Conservation (phyloP, 352 stramenopile species). For the Globisporangium spinosum region DNA sequence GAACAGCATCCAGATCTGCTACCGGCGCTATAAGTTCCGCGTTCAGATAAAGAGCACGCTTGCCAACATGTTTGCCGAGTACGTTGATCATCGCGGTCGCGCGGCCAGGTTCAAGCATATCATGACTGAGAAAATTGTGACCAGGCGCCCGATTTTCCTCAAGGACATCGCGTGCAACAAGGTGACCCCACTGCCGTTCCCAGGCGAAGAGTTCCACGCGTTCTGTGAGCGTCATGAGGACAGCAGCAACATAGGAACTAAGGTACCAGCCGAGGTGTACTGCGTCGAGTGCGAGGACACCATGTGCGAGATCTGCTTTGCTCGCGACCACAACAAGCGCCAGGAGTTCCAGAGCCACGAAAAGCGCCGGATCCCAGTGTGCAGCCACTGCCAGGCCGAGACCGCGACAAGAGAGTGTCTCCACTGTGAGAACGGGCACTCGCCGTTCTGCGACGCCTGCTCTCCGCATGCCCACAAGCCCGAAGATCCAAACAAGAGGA, state of each 20-base stretch:
- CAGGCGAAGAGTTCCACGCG: slow-evolving; percentile 61
- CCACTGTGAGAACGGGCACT: slow-evolving; percentile 57
- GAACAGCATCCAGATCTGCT: slow-evolving; percentile 40
- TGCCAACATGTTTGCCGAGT: slow-evolving; percentile 59
- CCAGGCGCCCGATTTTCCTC: slow-evolving; percentile 47
- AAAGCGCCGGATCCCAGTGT: slow-evolving; percentile 33
- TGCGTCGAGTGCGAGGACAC: slow-evolving; percentile 69
- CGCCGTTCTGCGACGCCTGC: slow-evolving; percentile 66
- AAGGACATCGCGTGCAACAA: slow-evolving; percentile 36
- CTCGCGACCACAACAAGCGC: slow-evolving; percentile 52
- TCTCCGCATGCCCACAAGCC: slow-evolving; percentile 50
- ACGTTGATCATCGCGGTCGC: slow-evolving; percentile 42
- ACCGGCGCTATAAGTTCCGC: slow-evolving; percentile 46
- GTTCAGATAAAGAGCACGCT: slow-evolving; percentile 40
- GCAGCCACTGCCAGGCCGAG: slow-evolving; percentile 45
- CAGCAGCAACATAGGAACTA: slow-evolving; percentile 10
- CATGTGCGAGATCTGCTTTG: slow-evolving; percentile 62
- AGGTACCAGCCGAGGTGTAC: slow-evolving; percentile 45
- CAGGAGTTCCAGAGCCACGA: slow-evolving; percentile 44
- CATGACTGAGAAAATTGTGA: slow-evolving; percentile 29
- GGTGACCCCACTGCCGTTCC: slow-evolving; percentile 59
- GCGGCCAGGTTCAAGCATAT: slow-evolving; percentile 43
- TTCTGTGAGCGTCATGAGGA: slow-evolving; percentile 70
- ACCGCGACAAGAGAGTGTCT: slow-evolving; percentile 65
- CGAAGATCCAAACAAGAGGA: not conserved